A percentile compares a stretch with the other conserved stretches of the same genome.
phyloP scores from a whole-genome alignment of 2,329 filamentous ascomycete genomes.

The Fusarium lateritium region DNA sequence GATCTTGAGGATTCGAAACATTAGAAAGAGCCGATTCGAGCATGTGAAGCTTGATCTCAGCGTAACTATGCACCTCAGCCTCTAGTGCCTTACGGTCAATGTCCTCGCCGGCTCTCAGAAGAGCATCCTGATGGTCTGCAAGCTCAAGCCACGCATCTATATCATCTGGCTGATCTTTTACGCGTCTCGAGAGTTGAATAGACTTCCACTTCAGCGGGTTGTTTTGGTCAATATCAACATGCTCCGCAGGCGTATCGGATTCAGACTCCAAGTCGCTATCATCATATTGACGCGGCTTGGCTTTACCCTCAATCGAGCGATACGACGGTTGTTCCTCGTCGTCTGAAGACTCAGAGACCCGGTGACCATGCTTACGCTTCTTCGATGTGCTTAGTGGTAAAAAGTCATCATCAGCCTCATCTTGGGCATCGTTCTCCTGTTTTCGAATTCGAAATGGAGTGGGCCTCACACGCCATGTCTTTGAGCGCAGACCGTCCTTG shows the following conservation, averaged over 20 bases:
- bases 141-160: slow-evolving; percentile 82
- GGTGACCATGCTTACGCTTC: slow-evolving; percentile 58
- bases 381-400: slow-evolving; percentile 60
- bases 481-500: slow-evolving; percentile 65
- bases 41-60: slow-evolving; percentile 84
- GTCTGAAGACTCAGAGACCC: slow-evolving; percentile 58
- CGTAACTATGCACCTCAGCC: slow-evolving; percentile 77
- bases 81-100: slow-evolving; percentile 63
- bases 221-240: slow-evolving; percentile 53
- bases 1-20: slow-evolving; percentile 61
- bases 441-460: slow-evolving; percentile 59
- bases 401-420: slow-evolving; percentile 61
- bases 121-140: slow-evolving; percentile 81
- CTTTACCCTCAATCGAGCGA: slow-evolving; percentile 75
- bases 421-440: slow-evolving; percentile 41
- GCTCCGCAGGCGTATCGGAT: slow-evolving; percentile 59
- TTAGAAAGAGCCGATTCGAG: slow-evolving; percentile 82
- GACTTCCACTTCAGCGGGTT: slow-evolving; percentile 68
- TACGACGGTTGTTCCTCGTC: slow-evolving; percentile 69
- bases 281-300: slow-evolving; percentile 63
- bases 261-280: slow-evolving; percentile 67
- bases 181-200: slow-evolving; percentile 72
- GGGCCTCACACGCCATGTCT: slow-evolving; percentile 56
- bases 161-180: slow-evolving; percentile 77
- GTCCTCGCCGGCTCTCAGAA: slow-evolving; percentile 68